Evolutionary conservation across 2,329 filamentous ascomycete genomes (phyloP).

Genomic region (Sarocladium strictum): DNA sequence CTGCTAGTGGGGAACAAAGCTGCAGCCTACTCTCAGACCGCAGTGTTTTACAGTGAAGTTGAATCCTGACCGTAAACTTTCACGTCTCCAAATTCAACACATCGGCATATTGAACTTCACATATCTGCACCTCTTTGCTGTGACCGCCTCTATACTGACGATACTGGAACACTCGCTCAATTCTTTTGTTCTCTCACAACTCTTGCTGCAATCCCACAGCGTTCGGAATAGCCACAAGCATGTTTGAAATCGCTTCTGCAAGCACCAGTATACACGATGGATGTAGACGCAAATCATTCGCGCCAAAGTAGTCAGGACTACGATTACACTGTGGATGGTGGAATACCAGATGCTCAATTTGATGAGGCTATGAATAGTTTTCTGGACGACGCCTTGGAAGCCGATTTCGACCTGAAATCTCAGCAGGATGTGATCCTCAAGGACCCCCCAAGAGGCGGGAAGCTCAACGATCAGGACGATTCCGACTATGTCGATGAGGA

Average conservation of each 20-base stretch:
- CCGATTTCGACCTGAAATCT: neutral
- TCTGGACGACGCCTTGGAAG: neutral
- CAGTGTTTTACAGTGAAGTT: conserved; percentile 6
- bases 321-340: conserved; percentile 4
- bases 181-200: neutral
- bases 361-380: conserved; percentile 1
- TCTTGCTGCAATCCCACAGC: neutral
- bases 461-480: conserved; percentile 8
- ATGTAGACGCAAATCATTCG: neutral
- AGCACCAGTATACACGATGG: neutral
- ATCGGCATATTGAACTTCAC: neutral
- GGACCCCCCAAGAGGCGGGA: neutral
- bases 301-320: neutral
- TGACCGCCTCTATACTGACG: neutral
- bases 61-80: neutral
- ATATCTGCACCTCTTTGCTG: neutral
- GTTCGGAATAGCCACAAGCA: neutral
- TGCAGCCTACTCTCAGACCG: neutral
- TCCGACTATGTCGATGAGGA: conserved; percentile 6
- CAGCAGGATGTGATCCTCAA: neutral
- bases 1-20: neutral
- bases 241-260: conserved; percentile 1
- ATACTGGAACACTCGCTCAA: no score
- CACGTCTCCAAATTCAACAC: neutral
- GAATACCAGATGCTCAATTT: conserved; percentile 8